Percentiles rank a stretch among this genome's conserved stretches.
phyloP scores from a whole-genome alignment of 1,139 yeast species.

The Hyphopichia khmerensis region DNA sequence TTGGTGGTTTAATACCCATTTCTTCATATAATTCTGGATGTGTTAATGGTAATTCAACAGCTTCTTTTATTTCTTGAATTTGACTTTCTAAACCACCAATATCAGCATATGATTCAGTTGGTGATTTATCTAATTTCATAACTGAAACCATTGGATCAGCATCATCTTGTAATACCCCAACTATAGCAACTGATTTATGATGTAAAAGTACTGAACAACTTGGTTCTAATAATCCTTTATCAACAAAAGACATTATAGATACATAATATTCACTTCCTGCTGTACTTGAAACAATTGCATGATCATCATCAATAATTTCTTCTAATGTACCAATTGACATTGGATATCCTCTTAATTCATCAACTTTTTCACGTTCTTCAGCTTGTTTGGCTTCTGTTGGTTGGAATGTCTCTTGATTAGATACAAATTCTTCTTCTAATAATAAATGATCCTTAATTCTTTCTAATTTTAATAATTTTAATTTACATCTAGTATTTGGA shows the following conservation, averaged over 20 bases:
- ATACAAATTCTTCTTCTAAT: constrained; percentile 93
- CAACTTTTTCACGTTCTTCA: constrained; percentile 93
- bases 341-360: constrained; percentile 94
- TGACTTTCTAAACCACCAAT: constrained; percentile 96
- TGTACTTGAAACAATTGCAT: constrained; percentile 94
- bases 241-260: constrained; percentile 94
- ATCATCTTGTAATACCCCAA: constrained; percentile 95
- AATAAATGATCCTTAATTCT: constrained; percentile 94
- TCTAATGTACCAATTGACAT: constrained; percentile 96
- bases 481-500: constrained; percentile 92
- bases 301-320: constrained; percentile 97
- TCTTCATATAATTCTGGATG: constrained; percentile 98
- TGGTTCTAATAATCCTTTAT: constrained; percentile 92
- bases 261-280: constrained; percentile 98
- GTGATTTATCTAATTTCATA: constrained; percentile 96
- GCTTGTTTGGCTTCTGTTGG: constrained; percentile 97
- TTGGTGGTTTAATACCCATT: constrained; percentile 99
- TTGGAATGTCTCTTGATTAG: constrained; percentile 90
- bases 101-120: constrained; percentile 95
- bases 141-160: constrained; percentile 98
- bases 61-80: constrained; percentile 97
- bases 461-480: constrained; percentile 87
- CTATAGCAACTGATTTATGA: constrained; percentile 91
- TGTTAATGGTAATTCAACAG: constrained; percentile 94
- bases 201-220: constrained; percentile 97